Evolutionary conservation across 805 yeast species (phyloP).

Genomic region (Myxozyma kluyveri): DNA sequence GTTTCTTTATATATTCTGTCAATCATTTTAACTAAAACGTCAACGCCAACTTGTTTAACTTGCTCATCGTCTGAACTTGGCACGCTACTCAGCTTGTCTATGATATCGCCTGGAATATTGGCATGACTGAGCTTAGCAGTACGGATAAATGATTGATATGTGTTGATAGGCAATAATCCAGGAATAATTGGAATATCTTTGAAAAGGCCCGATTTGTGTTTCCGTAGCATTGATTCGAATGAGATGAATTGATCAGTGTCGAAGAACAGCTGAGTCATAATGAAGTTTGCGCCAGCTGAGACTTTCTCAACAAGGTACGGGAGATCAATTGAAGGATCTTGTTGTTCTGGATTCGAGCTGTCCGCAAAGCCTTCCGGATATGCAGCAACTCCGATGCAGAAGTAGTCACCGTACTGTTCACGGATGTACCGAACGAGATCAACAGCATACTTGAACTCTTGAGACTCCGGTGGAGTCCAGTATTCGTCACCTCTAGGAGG

Average conservation of each 20-base stretch:
- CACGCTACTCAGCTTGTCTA: conserved; percentile 51
- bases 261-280: conserved; percentile 86
- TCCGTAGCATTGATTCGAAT: conserved; percentile 50
- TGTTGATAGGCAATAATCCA: conserved; percentile 88
- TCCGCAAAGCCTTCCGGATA: conserved; percentile 98
- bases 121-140: conserved; percentile 91
- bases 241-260: conserved; percentile 73
- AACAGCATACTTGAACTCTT: conserved; percentile 71
- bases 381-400: conserved; percentile 95
- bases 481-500: conserved; percentile 79
- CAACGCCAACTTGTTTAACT: conserved; percentile 81
- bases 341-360: conserved; percentile 52
- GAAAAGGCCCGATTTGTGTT: conserved; percentile 40
- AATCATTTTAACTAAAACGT: conserved; percentile 62
- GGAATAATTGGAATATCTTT: conserved; percentile 64
- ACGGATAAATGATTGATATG: conserved; percentile 74
- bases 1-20: conserved; percentile 54
- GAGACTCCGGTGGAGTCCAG: conserved; percentile 43
- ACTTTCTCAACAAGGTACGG: conserved; percentile 81
- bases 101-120: conserved; percentile 60
- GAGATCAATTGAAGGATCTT: conserved; percentile 65
- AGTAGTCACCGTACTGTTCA: conserved; percentile 67
- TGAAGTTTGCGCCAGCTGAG: conserved; percentile 91
- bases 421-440: conserved; percentile 84
- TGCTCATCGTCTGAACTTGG: conserved; percentile 70